Evolutionary conservation across 2,329 filamentous ascomycete species (phyloP).

Genomic region (Aspergillus hiratsukae): DNA sequence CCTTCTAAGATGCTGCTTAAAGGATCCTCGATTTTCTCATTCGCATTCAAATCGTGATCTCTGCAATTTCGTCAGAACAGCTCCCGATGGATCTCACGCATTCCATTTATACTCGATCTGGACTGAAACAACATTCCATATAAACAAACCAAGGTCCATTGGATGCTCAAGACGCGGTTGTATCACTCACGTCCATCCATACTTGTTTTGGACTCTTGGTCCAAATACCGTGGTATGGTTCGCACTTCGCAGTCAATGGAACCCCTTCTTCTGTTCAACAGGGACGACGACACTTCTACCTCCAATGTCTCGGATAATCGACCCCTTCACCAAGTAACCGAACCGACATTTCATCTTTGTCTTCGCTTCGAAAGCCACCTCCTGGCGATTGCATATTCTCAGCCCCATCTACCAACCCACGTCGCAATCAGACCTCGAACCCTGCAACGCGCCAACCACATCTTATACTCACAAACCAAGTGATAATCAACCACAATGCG

Average conservation of each 20-base stretch:
- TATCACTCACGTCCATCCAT: not conserved
- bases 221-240: not conserved
- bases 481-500: constrained; percentile 2
- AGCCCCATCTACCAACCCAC: not conserved
- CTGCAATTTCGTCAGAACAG: not conserved
- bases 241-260: not conserved
- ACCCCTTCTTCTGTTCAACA: too few relatives aligned
- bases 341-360: not conserved
- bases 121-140: not conserved
- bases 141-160: not conserved
- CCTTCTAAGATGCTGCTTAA: not conserved
- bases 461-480: not conserved
- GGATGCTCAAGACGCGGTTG: not conserved
- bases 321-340: not conserved
- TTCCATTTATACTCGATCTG: not conserved
- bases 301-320: not conserved
- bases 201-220: not conserved
- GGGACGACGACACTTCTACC: not conserved
- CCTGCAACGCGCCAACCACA: not conserved
- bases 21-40: not conserved
- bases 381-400: not conserved
- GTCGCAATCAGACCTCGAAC: not conserved
- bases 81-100: not conserved
- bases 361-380: not conserved
- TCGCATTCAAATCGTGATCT: not conserved